These are phyloP conservation scores for Pseudocercospora ulei DNA, from an alignment of 2,329 filamentous ascomycete genomes.

Conservation along the genomic window DNA sequence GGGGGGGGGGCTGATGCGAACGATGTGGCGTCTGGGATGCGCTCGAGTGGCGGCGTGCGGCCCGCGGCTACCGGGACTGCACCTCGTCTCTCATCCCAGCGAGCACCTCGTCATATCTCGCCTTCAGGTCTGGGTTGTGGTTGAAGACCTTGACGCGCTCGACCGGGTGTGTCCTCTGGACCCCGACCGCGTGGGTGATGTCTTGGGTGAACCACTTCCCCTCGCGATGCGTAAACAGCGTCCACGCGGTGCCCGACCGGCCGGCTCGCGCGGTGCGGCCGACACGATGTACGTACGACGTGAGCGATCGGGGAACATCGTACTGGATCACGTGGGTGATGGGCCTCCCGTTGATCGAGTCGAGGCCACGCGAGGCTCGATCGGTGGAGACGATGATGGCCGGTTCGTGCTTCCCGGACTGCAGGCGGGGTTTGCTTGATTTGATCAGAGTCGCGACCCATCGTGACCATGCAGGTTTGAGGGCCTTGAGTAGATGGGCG, in stretches of 20 bases:
- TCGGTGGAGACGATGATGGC: constrained; percentile 77
- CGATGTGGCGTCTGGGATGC: too few relatives aligned
- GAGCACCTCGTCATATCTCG: constrained; percentile 47
- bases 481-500: constrained; percentile 56
- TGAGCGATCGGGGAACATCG: constrained; percentile 71
- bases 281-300: constrained; percentile 82
- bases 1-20: too few relatives aligned
- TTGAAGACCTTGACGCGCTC: constrained; percentile 33
- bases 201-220: constrained; percentile 87
- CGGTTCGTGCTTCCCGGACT: constrained; percentile 59
- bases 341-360: constrained; percentile 44
- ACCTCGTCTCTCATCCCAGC: constrained; percentile 55
- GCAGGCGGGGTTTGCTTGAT: constrained; percentile 51
- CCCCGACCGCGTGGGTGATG: constrained; percentile 52
- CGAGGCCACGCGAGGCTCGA: constrained; percentile 82
- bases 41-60: too few relatives aligned
- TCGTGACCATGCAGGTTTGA: constrained; percentile 28
- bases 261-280: constrained; percentile 82
- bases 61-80: too few relatives aligned
- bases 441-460: constrained; percentile 31
- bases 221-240: constrained; percentile 70
- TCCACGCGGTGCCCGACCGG: constrained; percentile 69
- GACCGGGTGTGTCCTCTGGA: constrained; percentile 42
- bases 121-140: constrained; percentile 28
- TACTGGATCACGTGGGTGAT: constrained; percentile 88